Base-by-base conservation (phyloP, 352 stramenopile genomes). In the Phytopythium chamaehyphon region DNA sequence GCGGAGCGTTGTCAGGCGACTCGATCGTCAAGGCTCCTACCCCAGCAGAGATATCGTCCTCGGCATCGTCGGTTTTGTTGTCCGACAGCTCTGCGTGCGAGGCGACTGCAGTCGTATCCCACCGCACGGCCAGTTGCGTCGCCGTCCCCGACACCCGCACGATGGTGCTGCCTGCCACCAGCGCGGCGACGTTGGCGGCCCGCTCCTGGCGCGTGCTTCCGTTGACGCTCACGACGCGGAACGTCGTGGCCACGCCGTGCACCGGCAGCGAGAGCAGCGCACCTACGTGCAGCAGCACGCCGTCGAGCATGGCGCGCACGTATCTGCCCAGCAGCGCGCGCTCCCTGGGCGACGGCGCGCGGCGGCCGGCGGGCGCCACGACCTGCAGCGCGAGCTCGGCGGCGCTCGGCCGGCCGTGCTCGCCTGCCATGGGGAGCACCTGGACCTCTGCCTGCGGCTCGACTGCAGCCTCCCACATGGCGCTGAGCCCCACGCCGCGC, bases 401-500 rank as follows among this genome's bases (percentile, higher is more conserved):
- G 6, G 74, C 73, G 8, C 59, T 52, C 5, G 19, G 44, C 12
- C 51, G 49, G 36, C 39, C 40, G 7, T 64, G 37, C 15, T 54
- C 15, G 42, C 14, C 22, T 10, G 9, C 19, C 22, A 59, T 24
- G 19, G 58, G 36, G 16, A 76, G 19, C 24, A 71, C 51, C 16
- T 65, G 47, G 12, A 78, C 66, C n/a, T 48, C 58, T 9, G 66
- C 61, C 15, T 65, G 42, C 22, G 57, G 43, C 5, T 26, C 46
- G 1, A 85, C 55, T 28, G 67, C 61, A 8, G 64, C 66, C 58
- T 89, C 80, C 82, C 82, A 92, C 61, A 92, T 82, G 52, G 62
- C 71, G 65, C 75, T 88, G 3, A 92, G 55, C 42, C 77, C 82
- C 10, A 90, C 71, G 37, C 70, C 55, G 21, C 65, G 65, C 16